Base-by-base conservation (phyloP, 108 stramenopile genomes). In the Aurantiochytrium sp. region DNA sequence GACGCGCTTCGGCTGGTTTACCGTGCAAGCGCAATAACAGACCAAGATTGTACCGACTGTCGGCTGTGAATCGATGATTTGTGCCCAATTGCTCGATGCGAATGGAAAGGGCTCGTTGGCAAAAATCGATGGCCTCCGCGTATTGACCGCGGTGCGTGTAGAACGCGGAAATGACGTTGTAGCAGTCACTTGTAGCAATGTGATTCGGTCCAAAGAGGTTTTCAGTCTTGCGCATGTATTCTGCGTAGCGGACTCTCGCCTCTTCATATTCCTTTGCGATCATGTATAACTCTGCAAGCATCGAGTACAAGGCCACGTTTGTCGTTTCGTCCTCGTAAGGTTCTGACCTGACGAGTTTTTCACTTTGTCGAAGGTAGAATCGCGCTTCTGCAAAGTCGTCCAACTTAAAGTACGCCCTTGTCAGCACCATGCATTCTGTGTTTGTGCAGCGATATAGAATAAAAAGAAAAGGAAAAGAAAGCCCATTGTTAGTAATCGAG, bases 1-100 rank as follows among this genome's bases (percentile, higher is more conserved):
- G 45, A 8, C 76, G 45, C 25, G 76, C 76, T 23, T 83, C 76
- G 76, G 49, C 51, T 12, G 25, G 45, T 35, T 53, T 43, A 2
- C 76, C 76, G 28, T 83, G n/a, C n/a, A 83, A 45, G 6, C 76
- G 76, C 45, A 53, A 23, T 12, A 83, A 23, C 0, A 83, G 51
- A 8, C 76, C 76, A 21, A 83, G 76, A 83, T 83, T 83, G 51
- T 83, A 83, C 19, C 51, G 76, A 23, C 76, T 83, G 28, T 83
- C 76, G 1, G 76, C 76, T 12, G 76, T 83, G 76, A 83, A 83
- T 6, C 51, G 76, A 53, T 83, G 76, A 28, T 83, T 83, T 0
- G 6, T 23, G 45, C 76, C 76, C 6, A 83, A 23, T 35, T 83
- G 76, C 10, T 83, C 76, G 23, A 53, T 23, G 19, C 76, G 76